Base-by-base conservation (phyloP, 331 rosid genomes). In the Rhamnella rubrinervis region DNA sequence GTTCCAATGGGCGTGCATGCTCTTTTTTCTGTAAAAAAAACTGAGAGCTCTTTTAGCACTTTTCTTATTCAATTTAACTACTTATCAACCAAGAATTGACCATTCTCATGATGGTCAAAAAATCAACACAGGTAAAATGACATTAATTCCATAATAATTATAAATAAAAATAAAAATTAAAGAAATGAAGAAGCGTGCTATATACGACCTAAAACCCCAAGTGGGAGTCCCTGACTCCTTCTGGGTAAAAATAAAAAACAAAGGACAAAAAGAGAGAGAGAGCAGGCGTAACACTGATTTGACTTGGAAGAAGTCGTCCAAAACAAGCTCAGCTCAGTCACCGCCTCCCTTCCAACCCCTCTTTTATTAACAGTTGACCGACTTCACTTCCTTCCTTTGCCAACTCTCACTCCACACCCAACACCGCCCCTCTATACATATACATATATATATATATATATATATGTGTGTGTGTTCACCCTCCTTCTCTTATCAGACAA, bases 241-340 rank as follows among this genome's bases (percentile, higher is more conserved):
- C 5, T 18, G 16, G n/a, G 10, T 17, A 53, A 52, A 11, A 17
- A 0, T 4, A 53, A 53, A 17, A 53, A 59, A 59, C 25, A 53
- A 7, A 16, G 6, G 9, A 2, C 18, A 15, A 52, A 15, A 52
- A 0, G 6, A 49, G 55, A 31, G 63, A 41, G n/a, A 57, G 74
- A 68, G 80, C 70, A 69, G 74, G 74, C 85, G 80, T 65, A 66
- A 38, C 72, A 77, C 35, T 31, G 86, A 35, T 83, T 88, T 92
- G 97, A 92, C 97, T 81, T 73, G 25, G 89, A 85, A 86, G 64
- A 69, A 77, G 96, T 92, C 96, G 17, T 61, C 41, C 8, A 7
- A 65, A 15, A 71, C 74, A 75, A 52, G 21, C 47, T 40, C 63
- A 80, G 83, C 75, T 79, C 78, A 83, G 86, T 77, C 88, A 75